phyloP scores from a whole-genome alignment of 208 protist genomes.

The Acanthamoeba castellanii region DNA sequence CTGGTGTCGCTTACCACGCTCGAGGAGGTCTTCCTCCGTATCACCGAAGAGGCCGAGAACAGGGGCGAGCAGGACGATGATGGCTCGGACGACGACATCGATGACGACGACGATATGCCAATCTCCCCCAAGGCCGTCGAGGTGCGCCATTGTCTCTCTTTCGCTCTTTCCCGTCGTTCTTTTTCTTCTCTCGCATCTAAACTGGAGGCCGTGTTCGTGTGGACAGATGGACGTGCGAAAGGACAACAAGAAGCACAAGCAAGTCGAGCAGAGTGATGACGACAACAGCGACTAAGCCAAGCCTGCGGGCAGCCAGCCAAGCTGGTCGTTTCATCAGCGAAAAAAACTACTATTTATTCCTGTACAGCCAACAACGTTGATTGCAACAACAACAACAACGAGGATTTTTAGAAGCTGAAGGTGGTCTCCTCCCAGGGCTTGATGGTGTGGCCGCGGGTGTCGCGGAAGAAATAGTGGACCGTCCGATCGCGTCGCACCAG shows the following conservation, averaged over 20 bases:
- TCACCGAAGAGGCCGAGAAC: conserved; percentile 43
- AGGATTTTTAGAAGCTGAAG: not conserved
- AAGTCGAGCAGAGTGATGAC: not conserved
- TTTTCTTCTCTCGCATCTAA: no score
- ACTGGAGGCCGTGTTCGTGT: no score
- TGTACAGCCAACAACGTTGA: no score
- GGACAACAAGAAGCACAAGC: not conserved
- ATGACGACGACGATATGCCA: conserved; percentile 27
- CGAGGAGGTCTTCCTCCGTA: conserved; percentile 82
- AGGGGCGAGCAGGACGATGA: not conserved
- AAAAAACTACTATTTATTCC: no score
- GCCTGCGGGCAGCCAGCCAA: not conserved
- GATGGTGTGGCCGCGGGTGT: conserved; percentile 11
- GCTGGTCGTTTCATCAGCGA: no score
- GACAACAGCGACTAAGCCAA: not conserved
- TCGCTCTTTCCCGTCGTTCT: not conserved
- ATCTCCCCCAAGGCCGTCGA: not conserved
- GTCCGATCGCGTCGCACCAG: not conserved
- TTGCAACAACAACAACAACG: no score
- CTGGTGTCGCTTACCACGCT: conserved; percentile 79
- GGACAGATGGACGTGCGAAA: no score
- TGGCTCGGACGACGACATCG: not conserved
- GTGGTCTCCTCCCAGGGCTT: conserved; percentile 1
- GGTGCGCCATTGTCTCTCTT: not conserved
- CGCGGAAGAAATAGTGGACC: conserved; percentile 17